Conservation (phyloP, 306 rosid species). For the Fragaria iinumae region DNA sequence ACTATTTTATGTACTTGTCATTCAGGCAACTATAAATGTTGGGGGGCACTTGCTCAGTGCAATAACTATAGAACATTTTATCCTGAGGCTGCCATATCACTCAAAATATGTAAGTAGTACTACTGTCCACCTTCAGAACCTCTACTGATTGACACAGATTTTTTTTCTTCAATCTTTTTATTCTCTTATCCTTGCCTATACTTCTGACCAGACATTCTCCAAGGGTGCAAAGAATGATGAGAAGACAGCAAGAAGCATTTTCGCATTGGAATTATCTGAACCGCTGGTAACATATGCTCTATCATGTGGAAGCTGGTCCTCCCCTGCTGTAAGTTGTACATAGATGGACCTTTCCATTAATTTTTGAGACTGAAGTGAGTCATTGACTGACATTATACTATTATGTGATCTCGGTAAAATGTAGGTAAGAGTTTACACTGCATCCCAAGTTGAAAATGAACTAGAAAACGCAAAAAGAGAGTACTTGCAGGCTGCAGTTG, state of each 20-base stretch:
- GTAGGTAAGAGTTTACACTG: slow-evolving; percentile 91
- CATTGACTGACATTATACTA: slow-evolving; percentile 20
- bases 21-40: slow-evolving; percentile 78
- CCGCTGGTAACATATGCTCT: slow-evolving; percentile 94
- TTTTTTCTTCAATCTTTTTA: neutral
- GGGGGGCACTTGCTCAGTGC: slow-evolving; percentile 78
- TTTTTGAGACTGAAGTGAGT: neutral
- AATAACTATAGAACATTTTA: slow-evolving; percentile 86
- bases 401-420: slow-evolving; percentile 29
- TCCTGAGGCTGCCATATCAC: slow-evolving; percentile 86
- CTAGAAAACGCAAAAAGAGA: slow-evolving; percentile 85
- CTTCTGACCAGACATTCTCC: slow-evolving; percentile 51
- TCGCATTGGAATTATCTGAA: slow-evolving; percentile 84
- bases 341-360: neutral
- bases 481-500: slow-evolving; percentile 79
- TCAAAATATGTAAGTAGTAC: slow-evolving; percentile 74
- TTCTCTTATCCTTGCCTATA: slow-evolving; percentile 22
- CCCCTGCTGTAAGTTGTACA: slow-evolving; percentile 83
- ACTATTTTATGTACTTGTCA: slow-evolving; percentile 20
- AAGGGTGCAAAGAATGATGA: slow-evolving; percentile 62
- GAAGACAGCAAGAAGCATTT: slow-evolving; percentile 67
- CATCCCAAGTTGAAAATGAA: slow-evolving; percentile 79
- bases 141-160: slow-evolving; percentile 21
- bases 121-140: slow-evolving; percentile 12
- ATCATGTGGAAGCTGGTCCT: slow-evolving; percentile 97